Conservation (phyloP, 164 flowering plant species). For the Vitis vinifera region ASM3070453v1 NC_081814.1:7543501-7544000, state of each 20-base stretch:
- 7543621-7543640: not conserved
- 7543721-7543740: too few relatives aligned
- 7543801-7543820: constrained; percentile 94
- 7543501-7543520: constrained; percentile 19
- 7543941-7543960: not conserved
- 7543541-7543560: constrained; percentile 20
- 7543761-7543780: too few relatives aligned
- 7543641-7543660: not conserved
- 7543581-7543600: constrained; percentile 22
- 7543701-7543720: too few relatives aligned
- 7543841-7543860: constrained; percentile 75
- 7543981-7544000: not conserved
- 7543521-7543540: constrained; percentile 4
- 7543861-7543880: constrained; percentile 83
- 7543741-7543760: too few relatives aligned
- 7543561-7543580: constrained; percentile 34
- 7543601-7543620: constrained; percentile 1
- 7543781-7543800: constrained; percentile 85
- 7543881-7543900: constrained; percentile 97
- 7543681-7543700: too few relatives aligned
- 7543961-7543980: not conserved
- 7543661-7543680: too few relatives aligned
- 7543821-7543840: constrained; percentile 85
- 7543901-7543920: constrained; percentile 93
- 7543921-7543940: constrained; percentile 14